Evolutionary conservation across 2,329 filamentous ascomycete species (phyloP).

Genomic region (Cryphonectria naterciae): DNA sequence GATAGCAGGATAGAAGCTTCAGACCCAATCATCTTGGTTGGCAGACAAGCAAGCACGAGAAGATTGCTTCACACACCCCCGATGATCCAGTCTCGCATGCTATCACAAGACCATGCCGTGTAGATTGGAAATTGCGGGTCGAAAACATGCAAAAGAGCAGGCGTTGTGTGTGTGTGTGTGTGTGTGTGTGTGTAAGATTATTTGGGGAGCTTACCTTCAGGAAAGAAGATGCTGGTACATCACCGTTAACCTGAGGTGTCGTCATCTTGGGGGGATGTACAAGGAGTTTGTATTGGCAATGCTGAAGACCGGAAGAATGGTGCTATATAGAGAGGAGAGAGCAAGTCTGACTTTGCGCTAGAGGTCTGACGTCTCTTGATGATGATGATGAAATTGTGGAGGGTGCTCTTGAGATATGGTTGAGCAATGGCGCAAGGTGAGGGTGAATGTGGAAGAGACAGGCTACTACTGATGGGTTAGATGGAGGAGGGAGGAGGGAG

Average conservation of each 20-base stretch:
- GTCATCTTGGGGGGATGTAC: conserved; percentile 36
- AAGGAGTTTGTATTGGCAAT: background rate
- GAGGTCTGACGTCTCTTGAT: background rate
- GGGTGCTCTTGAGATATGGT: background rate
- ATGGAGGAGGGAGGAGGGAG: background rate
- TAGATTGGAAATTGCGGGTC: background rate
- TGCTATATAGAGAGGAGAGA: background rate
- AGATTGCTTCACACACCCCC: background rate
- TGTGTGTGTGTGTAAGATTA: background rate
- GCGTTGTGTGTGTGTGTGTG: background rate
- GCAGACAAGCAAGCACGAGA: background rate
- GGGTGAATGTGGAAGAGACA: background rate
- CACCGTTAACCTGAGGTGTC: conserved; percentile 54
- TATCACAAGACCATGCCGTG: background rate
- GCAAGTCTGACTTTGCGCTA: background rate
- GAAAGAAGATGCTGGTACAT: conserved; percentile 54
- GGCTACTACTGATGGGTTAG: background rate
- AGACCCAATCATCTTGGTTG: background rate
- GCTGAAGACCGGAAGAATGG: background rate
- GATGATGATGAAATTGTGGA: background rate
- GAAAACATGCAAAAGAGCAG: background rate
- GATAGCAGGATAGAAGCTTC: background rate
- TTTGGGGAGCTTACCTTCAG: conserved; percentile 46
- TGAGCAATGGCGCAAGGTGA: background rate
- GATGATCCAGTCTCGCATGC: background rate